Evolutionary conservation across 2,329 filamentous ascomycete species (phyloP), one percentile per base, ranked within the genome.

Genomic region (Arthrobotrys entomopaga): DNA sequence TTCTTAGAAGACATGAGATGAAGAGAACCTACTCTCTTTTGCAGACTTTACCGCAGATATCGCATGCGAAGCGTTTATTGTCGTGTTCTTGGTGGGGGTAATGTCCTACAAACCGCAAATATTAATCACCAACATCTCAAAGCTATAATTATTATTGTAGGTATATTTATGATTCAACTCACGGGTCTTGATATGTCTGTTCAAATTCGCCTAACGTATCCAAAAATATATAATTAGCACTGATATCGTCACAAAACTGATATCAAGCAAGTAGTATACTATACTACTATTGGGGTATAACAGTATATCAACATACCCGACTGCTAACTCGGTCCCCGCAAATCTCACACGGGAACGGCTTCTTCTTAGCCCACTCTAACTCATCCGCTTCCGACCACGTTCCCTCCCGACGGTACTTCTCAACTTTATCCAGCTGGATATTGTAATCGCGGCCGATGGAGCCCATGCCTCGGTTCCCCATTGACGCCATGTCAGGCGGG

Each of bases 381-480:
- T 79, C 77, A 54, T 79, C 77, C 26, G 78, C 75, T 22, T 77
- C 77, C 15, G 77, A 78, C 77, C 77, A 79, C 43, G 69, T 79
- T 11, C 77, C 77, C 52, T 77, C 73, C 3, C 77, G 76, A 38
- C 76, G 77, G 49, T 79, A 77, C 29, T 79, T 78, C 34, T 77
- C 66, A 20, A 79, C 77, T 61, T 79, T 77, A 34, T 79, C 78
- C 15, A 78, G 77, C 48, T 79, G 77, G 49, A 79, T 79, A 56
- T 79, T 77, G 57, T 76, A 71, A 50, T 76, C 73, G 15, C 73
- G 65, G 0, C 73, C 73, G 60, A 71, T 76, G 29, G 73, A 63
- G 5, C 71, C 71, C 46, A 75, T 60, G 53, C 71, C 71, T 22
- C 70, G 70, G 49, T 74, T 74, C 34, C 63, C 70, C 63, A 74